A percentile compares a stretch with the other conserved stretches of the same genome.
phyloP scores from a whole-genome alignment of 2,329 filamentous ascomycete genomes.

The Phyllosticta citriasiana region DNA sequence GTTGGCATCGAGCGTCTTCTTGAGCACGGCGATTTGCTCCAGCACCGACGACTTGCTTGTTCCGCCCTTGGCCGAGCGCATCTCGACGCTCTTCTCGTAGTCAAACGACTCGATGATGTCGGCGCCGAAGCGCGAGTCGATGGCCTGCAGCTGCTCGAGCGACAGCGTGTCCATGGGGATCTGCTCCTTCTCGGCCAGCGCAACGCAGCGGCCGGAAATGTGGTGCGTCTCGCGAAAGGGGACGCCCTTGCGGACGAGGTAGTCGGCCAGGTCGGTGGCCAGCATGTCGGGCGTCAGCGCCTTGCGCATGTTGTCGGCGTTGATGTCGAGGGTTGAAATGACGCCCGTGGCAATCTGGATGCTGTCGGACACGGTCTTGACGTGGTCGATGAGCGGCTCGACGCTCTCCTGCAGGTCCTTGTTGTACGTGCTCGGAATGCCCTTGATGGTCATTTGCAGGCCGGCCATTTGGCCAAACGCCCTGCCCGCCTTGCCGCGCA shows the following conservation, averaged over 20 bases:
- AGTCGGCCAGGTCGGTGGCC: constrained; percentile 59
- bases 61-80: constrained; percentile 65
- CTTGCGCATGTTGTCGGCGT: constrained; percentile 66
- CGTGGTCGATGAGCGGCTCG: constrained; percentile 74
- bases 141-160: constrained; percentile 54
- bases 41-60: constrained; percentile 61
- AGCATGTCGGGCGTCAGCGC: constrained; percentile 78
- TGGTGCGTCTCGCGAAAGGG: constrained; percentile 76
- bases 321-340: constrained; percentile 59
- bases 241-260: constrained; percentile 54
- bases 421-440: constrained; percentile 75
- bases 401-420: constrained; percentile 86
- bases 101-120: constrained; percentile 65
- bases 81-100: constrained; percentile 75
- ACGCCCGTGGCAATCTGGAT: constrained; percentile 76
- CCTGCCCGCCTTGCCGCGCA: constrained; percentile 67
- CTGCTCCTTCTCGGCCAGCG: constrained; percentile 56
- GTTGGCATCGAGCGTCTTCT: constrained; percentile 22
- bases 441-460: constrained; percentile 66
- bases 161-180: constrained; percentile 61
- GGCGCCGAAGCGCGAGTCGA: constrained; percentile 60
- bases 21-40: constrained; percentile 51
- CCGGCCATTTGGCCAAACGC: constrained; percentile 75
- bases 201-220: constrained; percentile 62
- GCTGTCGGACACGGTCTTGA: constrained; percentile 73